Base-by-base conservation (phyloP, 768 basidiomycete species). In the Pleurotus eryngii region DNA sequence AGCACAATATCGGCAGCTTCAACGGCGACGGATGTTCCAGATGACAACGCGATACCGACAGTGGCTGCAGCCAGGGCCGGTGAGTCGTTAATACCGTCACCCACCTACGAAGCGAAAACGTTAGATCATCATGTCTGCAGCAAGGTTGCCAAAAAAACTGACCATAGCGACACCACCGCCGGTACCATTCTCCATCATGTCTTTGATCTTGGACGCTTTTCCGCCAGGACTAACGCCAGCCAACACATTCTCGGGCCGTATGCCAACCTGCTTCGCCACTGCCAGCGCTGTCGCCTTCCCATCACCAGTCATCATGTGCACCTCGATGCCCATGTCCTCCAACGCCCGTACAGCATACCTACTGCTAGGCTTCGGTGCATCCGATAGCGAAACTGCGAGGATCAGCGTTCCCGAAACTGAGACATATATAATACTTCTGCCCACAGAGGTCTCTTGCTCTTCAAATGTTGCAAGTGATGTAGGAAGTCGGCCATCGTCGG, bases 31-130 rank as follows among this genome's bases (percentile, higher is more conserved):
- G 94, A 96, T 15, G 97, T 95, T 30, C 97, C 97, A 3, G 94
- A 91, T 9, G 92, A 95, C 4, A 99, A 84, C 1, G 97, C 97
- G 59, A 99, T 95, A 42, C 97, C 97, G 20, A 99, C 92, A 1
- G 94, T 92, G 0, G 96, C 92, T 3, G 93, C 95, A 14, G 95
- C 95, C 2, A 99, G 86, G 11, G 96, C 97, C 1, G 95, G 96
- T 2, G 96, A 98, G 69, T 99, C 97, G 70, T 99, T 98, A 76
- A 98, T 97, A 35, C 97, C 97, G 70, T 99, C 97, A 20, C 97
- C 97, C 40, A 99, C 94, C 94, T 95, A 60, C 35, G 35, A 55
- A 49, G 18, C 3, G 27, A 35, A 11, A 35, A 35, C 9, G 11
- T 35, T 35, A 35, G 30, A 35, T 9, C 30, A 35, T 35, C 4